Evolutionary conservation across 164 flowering plant species (phyloP), one percentile per base, ranked within the genome.

Genomic region (Platanus orientalis): DNA sequence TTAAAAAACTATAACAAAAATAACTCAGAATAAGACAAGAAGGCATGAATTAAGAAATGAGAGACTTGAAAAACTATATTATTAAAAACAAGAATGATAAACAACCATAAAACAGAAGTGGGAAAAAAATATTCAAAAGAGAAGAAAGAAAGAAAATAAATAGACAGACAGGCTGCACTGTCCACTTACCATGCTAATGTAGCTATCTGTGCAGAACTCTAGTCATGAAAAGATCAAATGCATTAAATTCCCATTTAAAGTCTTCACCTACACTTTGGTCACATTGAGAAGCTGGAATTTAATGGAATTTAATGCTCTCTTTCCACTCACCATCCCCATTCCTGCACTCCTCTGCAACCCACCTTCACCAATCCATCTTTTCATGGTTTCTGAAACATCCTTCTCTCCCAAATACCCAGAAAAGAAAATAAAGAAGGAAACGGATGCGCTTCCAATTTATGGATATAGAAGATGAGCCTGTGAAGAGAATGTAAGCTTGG

Each of bases 231-330:
- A 75, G 68, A 77, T 78, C 61, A 77, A 70, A 30, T 25, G 81
- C 87, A 79, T 81, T 85, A 45, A 83, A 75, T 83, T 73, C 71
- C 72, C 85, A 78, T 78, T 80, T 70, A 81, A 69, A 77, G 83
- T 61, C 73, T 72, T 73, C 90, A 89, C 81, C 92, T 73, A 83
- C 80, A 73, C 82, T 69, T n/a, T 63, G 67, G 77, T 76, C 67
- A 65, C 62, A 29, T 71, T 75, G 69, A 72, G 80, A 79, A 72
- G 67, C 69, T 78, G 66, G 71, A 69, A 64, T 73, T 79, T 77
- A 55, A 69, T 76, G 57, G 40, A 81, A 55, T 63, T 69, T 28
- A 56, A 68, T 70, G 65, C 71, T 49, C 71, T 69, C 67, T 61
- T 65, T 61, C 75, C 66, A 56, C 71, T 69, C 71, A 57, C 72